phyloP scores from a whole-genome alignment of 2,329 filamentous ascomycete species.

The Pseudonectria foliicola region DNA sequence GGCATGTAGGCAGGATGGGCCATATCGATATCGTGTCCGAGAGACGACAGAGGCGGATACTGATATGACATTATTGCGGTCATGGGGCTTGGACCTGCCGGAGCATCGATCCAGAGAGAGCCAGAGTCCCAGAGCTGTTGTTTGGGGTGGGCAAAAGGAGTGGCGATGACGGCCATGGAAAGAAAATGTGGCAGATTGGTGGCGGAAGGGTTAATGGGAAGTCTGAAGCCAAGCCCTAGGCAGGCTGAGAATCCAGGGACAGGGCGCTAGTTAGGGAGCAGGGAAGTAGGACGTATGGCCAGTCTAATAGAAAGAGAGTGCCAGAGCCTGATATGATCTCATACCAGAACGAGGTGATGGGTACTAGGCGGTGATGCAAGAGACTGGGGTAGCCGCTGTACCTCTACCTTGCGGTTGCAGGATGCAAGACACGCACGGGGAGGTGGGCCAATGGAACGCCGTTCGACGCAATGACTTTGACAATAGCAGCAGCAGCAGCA shows the following conservation, averaged over 20 bases:
- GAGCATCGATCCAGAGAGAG: constrained; percentile 7
- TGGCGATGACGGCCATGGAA: constrained; percentile 15
- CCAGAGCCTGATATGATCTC: constrained; percentile 2
- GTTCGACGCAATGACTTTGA: constrained; percentile 3
- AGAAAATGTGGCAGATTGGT: constrained; percentile 1
- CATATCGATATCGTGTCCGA: constrained; percentile 35
- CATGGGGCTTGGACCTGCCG: constrained; percentile 10
- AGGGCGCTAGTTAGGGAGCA: constrained; percentile 1
- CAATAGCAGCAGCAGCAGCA: constrained; percentile 4
- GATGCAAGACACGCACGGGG: constrained; percentile 10
- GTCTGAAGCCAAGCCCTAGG: constrained; percentile 2
- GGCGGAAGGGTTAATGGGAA: constrained; percentile 1
- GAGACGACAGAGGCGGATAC: constrained; percentile 37
- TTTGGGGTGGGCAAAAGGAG: constrained; percentile 8
- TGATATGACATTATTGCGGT: constrained; percentile 38
- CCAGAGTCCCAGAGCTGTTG: constrained; percentile 5
- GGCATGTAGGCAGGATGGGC: constrained; percentile 30
- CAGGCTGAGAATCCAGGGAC: constrained; percentile 1
- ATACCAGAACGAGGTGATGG: constrained; percentile 4
- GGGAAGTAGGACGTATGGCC: constrained; percentile 3
- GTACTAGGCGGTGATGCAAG: constrained; percentile 8
- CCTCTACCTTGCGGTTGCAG: constrained; percentile 9
- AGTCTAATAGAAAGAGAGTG: constrained; percentile 3
- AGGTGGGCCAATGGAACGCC: constrained; percentile 6
- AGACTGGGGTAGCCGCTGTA: constrained; percentile 8